These are phyloP conservation scores for Candida albicans DNA, from an alignment of 1,139 yeast species.

Conservation along the genomic window DNA sequence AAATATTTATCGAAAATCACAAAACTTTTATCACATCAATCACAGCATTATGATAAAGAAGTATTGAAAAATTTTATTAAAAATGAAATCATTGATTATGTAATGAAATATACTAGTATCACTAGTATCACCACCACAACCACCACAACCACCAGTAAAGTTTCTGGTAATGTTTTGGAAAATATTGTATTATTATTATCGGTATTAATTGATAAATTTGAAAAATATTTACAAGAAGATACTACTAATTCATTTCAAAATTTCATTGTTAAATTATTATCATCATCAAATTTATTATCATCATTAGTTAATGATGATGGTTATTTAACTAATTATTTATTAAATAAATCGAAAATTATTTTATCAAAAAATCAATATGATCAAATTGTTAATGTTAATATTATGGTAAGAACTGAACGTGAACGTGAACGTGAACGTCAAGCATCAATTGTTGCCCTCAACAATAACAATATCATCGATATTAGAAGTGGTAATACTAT, in stretches of 20 bases:
- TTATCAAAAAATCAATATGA: constrained; percentile 7
- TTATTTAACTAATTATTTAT: constrained; percentile 5
- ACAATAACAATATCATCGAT: neutral
- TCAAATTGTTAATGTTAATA: constrained; percentile 4
- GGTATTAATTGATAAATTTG: constrained; percentile 8
- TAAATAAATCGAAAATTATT: constrained; percentile 8
- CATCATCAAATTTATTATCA: constrained; percentile 7
- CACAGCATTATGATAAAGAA: constrained; percentile 9
- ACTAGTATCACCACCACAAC: neutral
- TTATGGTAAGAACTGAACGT: neutral
- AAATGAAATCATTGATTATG: constrained; percentile 8
- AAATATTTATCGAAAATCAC: constrained; percentile 8
- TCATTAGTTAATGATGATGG: constrained; percentile 3
- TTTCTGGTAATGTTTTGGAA: constrained; percentile 5
- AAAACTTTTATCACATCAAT: constrained; percentile 2
- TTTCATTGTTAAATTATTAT: constrained; percentile 8
- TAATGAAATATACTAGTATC: constrained; percentile 6
- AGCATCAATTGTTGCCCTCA: constrained; percentile 1
- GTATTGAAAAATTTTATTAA: constrained; percentile 7
- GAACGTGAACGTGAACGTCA: constrained; percentile 3
- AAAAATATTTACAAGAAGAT: constrained; percentile 8
- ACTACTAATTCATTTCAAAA: constrained; percentile 7
- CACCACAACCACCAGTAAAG: no score
- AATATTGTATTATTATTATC: constrained; percentile 9
- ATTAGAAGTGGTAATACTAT: no score